These are phyloP conservation scores for Fragaria iinumae DNA, from an alignment of 306 rosid species.

Conservation along the genomic window DNA sequence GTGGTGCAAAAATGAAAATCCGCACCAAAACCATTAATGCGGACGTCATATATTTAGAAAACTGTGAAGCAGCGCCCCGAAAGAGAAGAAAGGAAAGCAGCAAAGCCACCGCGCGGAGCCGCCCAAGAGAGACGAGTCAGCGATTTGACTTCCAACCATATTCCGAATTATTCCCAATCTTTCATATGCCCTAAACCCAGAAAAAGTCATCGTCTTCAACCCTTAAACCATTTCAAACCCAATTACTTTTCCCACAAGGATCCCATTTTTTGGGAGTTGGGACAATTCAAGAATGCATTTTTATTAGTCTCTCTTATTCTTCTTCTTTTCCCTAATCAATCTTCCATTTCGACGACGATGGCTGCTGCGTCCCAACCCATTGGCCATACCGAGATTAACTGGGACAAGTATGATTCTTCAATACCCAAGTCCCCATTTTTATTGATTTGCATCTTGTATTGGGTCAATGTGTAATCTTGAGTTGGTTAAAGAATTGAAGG, in stretches of 20 bases:
- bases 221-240: background rate
- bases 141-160: background rate
- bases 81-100: background rate
- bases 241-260: background rate
- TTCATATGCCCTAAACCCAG: background rate
- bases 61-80: background rate
- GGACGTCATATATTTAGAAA: background rate
- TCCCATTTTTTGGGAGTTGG: conserved; percentile 1
- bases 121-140: background rate
- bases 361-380: conserved; percentile 19
- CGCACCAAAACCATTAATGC: too few relatives aligned
- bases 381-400: conserved; percentile 78
- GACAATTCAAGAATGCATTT: conserved; percentile 22
- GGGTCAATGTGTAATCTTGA: background rate
- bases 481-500: background rate
- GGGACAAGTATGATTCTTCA: conserved; percentile 68
- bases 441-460: background rate
- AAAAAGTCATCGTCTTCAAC: background rate
- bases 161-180: background rate
- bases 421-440: background rate
- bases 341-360: conserved; percentile 11
- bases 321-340: background rate
- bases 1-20: too few relatives aligned
- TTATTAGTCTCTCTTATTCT: conserved; percentile 27
- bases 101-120: background rate